Percentiles rank a stretch among this genome's conserved stretches.
phyloP scores from a whole-genome alignment of 2,329 filamentous ascomycete genomes.

The Claviceps pazoutovae region DNA sequence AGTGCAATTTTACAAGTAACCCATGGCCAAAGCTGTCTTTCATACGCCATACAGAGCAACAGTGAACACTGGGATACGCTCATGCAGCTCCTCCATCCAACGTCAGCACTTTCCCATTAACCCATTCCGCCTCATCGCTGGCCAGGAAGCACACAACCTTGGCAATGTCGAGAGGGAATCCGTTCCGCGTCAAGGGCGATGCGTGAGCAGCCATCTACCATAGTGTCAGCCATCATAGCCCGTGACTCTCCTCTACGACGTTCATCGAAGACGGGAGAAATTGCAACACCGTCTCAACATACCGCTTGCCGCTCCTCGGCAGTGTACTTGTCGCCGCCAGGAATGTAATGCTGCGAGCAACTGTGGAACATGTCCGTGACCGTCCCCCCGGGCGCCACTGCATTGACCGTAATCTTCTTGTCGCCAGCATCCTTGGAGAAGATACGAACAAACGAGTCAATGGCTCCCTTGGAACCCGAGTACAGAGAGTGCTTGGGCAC shows the following conservation, averaged over 20 bases:
- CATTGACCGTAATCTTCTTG: slow-evolving; percentile 54
- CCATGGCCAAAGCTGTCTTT: too few relatives aligned
- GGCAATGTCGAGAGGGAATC: slow-evolving; percentile 54
- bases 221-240: background rate
- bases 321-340: slow-evolving; percentile 37
- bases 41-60: too few relatives aligned
- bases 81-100: slow-evolving; percentile 12
- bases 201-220: slow-evolving; percentile 36
- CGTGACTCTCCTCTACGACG: too few relatives aligned
- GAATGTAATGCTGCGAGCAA: slow-evolving; percentile 36
- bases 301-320: slow-evolving; percentile 43
- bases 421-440: slow-evolving; percentile 59
- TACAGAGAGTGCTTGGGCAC: slow-evolving; percentile 62
- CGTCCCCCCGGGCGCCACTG: slow-evolving; percentile 51
- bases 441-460: slow-evolving; percentile 63
- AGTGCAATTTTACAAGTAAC: too few relatives aligned
- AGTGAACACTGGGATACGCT: background rate
- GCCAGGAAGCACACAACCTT: slow-evolving; percentile 17
- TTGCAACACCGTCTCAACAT: background rate
- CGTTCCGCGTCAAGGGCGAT: slow-evolving; percentile 51
- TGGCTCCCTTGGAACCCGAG: slow-evolving; percentile 61
- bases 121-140: slow-evolving; percentile 32
- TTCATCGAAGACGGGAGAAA: too few relatives aligned
- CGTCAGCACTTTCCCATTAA: slow-evolving; percentile 29
- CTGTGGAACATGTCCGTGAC: slow-evolving; percentile 47